Conservation (phyloP, 108 stramenopile genomes). For the Pseudonitzschia pungens region DNA sequence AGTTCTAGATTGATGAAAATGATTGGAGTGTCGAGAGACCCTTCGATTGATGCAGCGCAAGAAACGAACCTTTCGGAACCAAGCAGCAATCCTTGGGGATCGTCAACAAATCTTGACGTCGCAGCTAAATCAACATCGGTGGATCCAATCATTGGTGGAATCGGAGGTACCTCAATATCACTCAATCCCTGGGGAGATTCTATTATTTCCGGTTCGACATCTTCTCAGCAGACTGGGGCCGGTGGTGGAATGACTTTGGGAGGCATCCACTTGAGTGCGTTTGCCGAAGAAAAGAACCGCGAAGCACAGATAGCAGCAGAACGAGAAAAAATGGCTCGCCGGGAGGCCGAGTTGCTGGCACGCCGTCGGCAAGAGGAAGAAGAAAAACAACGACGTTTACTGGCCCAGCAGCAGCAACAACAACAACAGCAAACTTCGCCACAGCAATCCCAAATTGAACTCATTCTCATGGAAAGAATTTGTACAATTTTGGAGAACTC, state of each 20-base stretch:
- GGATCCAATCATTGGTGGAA: conserved; percentile 22
- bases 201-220: conserved; percentile 7
- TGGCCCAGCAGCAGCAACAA: conserved; percentile 46
- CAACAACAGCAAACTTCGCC: conserved; percentile 50
- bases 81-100: conserved; percentile 34
- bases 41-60: conserved; percentile 7
- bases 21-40: conserved; percentile 72
- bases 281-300: conserved; percentile 21
- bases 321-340: conserved; percentile 42
- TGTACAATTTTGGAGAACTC: conserved; percentile 79
- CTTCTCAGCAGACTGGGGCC: conserved; percentile 18
- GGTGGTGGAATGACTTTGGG: conserved; percentile 47
- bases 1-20: conserved; percentile 85
- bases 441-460: conserved; percentile 80
- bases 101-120: neutral
- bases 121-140: conserved; percentile 14
- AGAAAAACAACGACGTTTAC: conserved; percentile 43
- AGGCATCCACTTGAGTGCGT: conserved; percentile 12
- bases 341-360: conserved; percentile 48
- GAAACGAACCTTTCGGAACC: conserved; percentile 1
- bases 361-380: conserved; percentile 71
- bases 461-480: conserved; percentile 84
- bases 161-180: conserved; percentile 41
- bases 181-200: conserved; percentile 75
- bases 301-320: conserved; percentile 26